Conservation (phyloP, 2,329 filamentous ascomycete genomes). For the Elsinoe necatrix region DNA sequence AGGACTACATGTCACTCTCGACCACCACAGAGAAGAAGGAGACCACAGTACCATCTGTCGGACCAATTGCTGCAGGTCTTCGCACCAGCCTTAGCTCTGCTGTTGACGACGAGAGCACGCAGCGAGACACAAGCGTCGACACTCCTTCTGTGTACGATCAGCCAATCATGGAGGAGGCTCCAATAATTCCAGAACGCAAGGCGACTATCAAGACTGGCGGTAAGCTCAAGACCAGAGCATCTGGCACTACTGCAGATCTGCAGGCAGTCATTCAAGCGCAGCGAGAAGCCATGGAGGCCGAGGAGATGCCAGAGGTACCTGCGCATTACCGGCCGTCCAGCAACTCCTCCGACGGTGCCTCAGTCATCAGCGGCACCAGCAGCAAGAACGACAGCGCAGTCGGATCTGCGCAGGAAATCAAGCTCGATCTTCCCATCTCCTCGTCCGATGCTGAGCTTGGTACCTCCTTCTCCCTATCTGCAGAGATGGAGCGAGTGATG, state of each 20-base stretch:
- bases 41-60: background rate
- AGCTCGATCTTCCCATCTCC: conserved; percentile 68
- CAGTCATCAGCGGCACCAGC: conserved; percentile 22
- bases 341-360: conserved; percentile 16
- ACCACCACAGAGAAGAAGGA: conserved; percentile 24
- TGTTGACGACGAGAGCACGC: conserved; percentile 2
- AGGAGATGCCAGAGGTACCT: conserved; percentile 43
- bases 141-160: conserved; percentile 21
- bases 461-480: conserved; percentile 75
- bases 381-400: conserved; percentile 26
- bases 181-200: conserved; percentile 66
- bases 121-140: conserved; percentile 1
- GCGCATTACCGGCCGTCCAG: conserved; percentile 24
- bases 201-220: conserved; percentile 84
- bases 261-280: conserved; percentile 70
- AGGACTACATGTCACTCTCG: conserved; percentile 45
- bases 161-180: conserved; percentile 40
- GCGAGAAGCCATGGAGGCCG: conserved; percentile 62
- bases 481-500: conserved; percentile 91
- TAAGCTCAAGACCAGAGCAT: conserved; percentile 80
- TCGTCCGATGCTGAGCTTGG: conserved; percentile 61
- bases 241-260: conserved; percentile 76
- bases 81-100: conserved; percentile 13
- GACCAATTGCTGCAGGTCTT: conserved; percentile 5
- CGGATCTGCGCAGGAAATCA: conserved; percentile 22